A percentile compares a stretch with the other conserved stretches of the same genome.
phyloP scores from a whole-genome alignment of 2,329 filamentous ascomycete species.

The Penicillium sp. region DNA sequence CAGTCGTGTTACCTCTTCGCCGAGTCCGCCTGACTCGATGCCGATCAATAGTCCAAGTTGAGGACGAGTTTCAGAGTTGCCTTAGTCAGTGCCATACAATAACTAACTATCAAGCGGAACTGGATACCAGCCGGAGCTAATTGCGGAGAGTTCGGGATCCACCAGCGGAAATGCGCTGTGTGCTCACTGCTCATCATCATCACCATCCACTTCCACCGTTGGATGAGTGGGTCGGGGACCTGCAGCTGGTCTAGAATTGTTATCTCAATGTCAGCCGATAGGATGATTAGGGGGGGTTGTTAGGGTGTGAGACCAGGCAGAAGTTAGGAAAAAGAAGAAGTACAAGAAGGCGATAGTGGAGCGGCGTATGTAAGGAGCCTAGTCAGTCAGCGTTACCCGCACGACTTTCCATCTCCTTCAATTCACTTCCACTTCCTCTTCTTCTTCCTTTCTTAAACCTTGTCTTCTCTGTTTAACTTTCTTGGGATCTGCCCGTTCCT shows the following conservation, averaged over 20 bases:
- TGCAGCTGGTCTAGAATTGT: conserved; percentile 7
- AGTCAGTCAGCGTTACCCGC: conserved; percentile 8
- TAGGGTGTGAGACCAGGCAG: neutral
- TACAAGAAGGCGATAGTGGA: conserved; percentile 5
- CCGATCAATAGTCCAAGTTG: neutral
- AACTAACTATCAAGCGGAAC: conserved; percentile 4
- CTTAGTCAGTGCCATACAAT: neutral
- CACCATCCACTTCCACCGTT: neutral
- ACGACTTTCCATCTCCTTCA: conserved; percentile 18
- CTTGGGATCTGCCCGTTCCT: neutral
- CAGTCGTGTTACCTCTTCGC: neutral
- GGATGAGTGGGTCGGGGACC: conserved; percentile 3
- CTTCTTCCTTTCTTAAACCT: neutral
- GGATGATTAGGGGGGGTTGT: neutral
- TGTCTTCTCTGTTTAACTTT: neutral
- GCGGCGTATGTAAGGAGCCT: conserved; percentile 12
- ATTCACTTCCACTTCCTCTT: conserved; percentile 11
- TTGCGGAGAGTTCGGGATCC: conserved; percentile 18
- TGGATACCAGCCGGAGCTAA: conserved; percentile 9
- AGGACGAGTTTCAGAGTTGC: conserved; percentile 4
- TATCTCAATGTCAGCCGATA: neutral
- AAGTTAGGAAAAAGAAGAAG: neutral
- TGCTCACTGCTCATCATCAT: conserved; percentile 5
- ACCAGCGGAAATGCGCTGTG: conserved; percentile 4
- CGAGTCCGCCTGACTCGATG: neutral